Evolutionary conservation across 106 monocot genomes (phyloP), one percentile per base, ranked within the genome.

Genomic region (Phalaenopsis aphrodite): DNA sequence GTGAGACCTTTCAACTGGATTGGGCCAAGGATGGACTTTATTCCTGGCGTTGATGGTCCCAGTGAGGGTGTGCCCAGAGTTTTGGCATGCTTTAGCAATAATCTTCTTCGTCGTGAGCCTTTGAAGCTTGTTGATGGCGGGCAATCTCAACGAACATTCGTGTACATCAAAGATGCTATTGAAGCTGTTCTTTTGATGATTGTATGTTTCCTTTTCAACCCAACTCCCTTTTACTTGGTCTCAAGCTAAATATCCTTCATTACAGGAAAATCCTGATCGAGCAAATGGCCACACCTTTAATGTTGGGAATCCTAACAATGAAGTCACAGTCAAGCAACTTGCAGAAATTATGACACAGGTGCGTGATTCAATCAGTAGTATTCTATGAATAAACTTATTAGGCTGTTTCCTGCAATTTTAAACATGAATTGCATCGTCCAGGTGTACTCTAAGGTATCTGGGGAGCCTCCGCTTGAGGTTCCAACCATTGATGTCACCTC

Each of bases 141-240:
- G 39, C 83, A 87, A 69, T 92, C 92, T 77, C 92, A 89, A 55
- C 86, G 87, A 68, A 92, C 92, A 15, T 92, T 92, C 79, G 83
- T 92, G 42, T 92, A 89, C 57, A 92, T 92, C 84, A 92, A 92
- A 82, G 92, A 92, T 84, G 92, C 92, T 6, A 92, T 92, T 67
- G 89, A 89, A 81, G 92, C 92, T 81, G 92, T 92, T 84, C 55
- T 82, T 8, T 82, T 89, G 81, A 92, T 92, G 92, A 92, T 89
- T 75, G 89, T 91, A 39, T 66, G 21, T 19, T 52, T 45, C 9
- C 18, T 18, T 74, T 74, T 74, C 19, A 3, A 19, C n/a, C 12
- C 1, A 8, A 12, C 69, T 12, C n/a, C 69, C 16, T 37, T 1
- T 39, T 38, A 69, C 15, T 74, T 30, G 30, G 5, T 18, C 15